A percentile compares a stretch with the other conserved stretches of the same genome.
phyloP scores from a whole-genome alignment of 2,329 filamentous ascomycete genomes.

The Aspergillus tanneri region DNA sequence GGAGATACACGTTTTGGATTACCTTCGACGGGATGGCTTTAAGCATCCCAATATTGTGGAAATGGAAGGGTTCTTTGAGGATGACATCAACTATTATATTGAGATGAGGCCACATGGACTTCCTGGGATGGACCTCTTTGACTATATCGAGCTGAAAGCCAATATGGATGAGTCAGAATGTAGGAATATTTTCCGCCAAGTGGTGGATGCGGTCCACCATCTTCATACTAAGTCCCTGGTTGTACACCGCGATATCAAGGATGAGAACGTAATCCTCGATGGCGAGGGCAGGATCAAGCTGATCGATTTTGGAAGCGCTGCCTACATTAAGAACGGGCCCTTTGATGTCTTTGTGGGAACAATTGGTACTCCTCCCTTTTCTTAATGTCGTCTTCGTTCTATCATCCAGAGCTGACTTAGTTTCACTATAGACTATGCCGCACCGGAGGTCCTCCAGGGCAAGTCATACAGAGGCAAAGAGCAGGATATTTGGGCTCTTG shows the following conservation, averaged over 20 bases:
- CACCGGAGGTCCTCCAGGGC: constrained; percentile 93
- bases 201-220: constrained; percentile 84
- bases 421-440: constrained; percentile 75
- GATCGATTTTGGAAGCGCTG: constrained; percentile 96
- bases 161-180: constrained; percentile 97
- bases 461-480: constrained; percentile 91
- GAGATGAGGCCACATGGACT: constrained; percentile 93
- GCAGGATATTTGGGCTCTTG: constrained; percentile 97
- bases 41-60: constrained; percentile 66
- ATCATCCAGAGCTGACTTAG: not conserved
- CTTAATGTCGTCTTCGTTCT: not conserved
- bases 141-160: constrained; percentile 93
- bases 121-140: constrained; percentile 97
- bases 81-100: constrained; percentile 85
- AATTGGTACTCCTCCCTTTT: constrained; percentile 67
- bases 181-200: constrained; percentile 91
- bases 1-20: constrained; percentile 96
- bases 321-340: constrained; percentile 96
- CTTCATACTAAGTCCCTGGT: constrained; percentile 86
- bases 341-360: constrained; percentile 99
- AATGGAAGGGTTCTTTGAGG: constrained; percentile 68
- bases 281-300: constrained; percentile 94
- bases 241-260: constrained; percentile 97
- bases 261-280: constrained; percentile 95
- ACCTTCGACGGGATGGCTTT: constrained; percentile 71